Base-by-base conservation (phyloP, 1,284 basidiomycete species). In the Apiotrichum brassicae region DNA sequence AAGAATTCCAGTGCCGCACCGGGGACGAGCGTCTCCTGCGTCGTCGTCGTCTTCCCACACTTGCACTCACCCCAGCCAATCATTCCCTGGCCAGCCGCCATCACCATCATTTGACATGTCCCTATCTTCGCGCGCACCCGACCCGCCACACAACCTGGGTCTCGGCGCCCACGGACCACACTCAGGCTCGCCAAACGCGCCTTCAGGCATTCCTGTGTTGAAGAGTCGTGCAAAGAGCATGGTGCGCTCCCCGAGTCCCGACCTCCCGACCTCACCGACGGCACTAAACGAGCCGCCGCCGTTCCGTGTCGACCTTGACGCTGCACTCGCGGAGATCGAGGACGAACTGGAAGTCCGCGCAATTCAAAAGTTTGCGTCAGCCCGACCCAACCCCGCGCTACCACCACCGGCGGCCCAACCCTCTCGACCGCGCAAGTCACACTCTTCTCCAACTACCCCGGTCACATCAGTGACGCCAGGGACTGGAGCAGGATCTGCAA, bases 231-330 rank as follows among this genome's bases (percentile, higher is more conserved):
- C 24, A 35, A 46, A 46, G 4, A 49, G 48, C 30, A 39, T 40
- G 14, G 30, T 30, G 4, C 49, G 49, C 9, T 35, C 45, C 8
- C 54, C 54, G 7, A 51, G 48, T 16, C 54, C 54, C 9, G 54
- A 56, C 4, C 46, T 56, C 6, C 50, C 54, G 3, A 40, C 28
- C 4, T 11, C 40, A 4, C 12, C 26, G 9, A 19, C 20, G 13
- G 18, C 26, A 6, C n/a, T 35, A 4, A 48, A 56, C 19, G 54
- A 50, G 26, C 28, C 34, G 8, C 54, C 54, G 2, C 54, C 54
- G 2, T 56, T 56, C 26, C 54, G 54, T 16, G 54, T 56, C 20
- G 54, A 56, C 35, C 51, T 56, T 25, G 54, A 56, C 26, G 51
- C 54, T 1, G 51, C 54, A 9, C 46, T 56, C 7, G 54, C 54